Evolutionary conservation across 2,329 filamentous ascomycete species (phyloP).

Genomic region (Fusarium citri): DNA sequence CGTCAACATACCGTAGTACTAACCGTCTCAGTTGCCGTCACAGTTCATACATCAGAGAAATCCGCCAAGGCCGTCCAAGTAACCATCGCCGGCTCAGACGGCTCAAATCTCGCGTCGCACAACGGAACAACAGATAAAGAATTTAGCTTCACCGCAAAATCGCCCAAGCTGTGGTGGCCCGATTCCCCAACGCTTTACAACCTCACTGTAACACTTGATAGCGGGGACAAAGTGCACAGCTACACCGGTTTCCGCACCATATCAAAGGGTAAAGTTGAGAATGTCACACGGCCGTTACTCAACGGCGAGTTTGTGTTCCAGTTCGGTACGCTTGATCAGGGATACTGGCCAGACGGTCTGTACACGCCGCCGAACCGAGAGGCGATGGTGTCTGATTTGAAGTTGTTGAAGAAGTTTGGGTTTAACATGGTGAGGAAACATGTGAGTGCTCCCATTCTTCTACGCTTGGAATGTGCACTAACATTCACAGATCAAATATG

Average conservation of each 20-base stretch:
- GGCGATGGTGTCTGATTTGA: slow-evolving; percentile 74
- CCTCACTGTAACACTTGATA: slow-evolving; percentile 63
- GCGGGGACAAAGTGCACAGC: slow-evolving; percentile 65
- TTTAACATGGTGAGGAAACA: slow-evolving; percentile 80
- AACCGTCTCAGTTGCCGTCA: slow-evolving; percentile 9
- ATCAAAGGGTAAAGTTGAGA: slow-evolving; percentile 65
- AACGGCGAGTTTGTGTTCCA: slow-evolving; percentile 77
- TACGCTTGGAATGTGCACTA: rapidly evolving
- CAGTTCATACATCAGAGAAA: slow-evolving; percentile 1
- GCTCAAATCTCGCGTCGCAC: slow-evolving; percentile 1
- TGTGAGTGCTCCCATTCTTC: slow-evolving; percentile 52
- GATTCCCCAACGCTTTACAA: slow-evolving; percentile 73
- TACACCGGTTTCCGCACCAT: slow-evolving; percentile 78
- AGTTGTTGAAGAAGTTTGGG: slow-evolving; percentile 72
- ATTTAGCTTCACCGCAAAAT: slow-evolving; percentile 66
- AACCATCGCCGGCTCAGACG: background rate
- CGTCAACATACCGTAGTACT: rapidly evolving
- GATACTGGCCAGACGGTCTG: slow-evolving; percentile 77
- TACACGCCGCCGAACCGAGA: slow-evolving; percentile 73
- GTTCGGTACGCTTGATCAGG: slow-evolving; percentile 77
- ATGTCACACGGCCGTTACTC: slow-evolving; percentile 69
- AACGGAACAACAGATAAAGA: slow-evolving; percentile 56
- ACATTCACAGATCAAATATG: slow-evolving; percentile 68
- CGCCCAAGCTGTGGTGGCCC: slow-evolving; percentile 73
- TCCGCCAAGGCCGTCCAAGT: background rate